Evolutionary conservation across 2,329 filamentous ascomycete genomes (phyloP).

Genomic region (Lachnellula hyalina): DNA sequence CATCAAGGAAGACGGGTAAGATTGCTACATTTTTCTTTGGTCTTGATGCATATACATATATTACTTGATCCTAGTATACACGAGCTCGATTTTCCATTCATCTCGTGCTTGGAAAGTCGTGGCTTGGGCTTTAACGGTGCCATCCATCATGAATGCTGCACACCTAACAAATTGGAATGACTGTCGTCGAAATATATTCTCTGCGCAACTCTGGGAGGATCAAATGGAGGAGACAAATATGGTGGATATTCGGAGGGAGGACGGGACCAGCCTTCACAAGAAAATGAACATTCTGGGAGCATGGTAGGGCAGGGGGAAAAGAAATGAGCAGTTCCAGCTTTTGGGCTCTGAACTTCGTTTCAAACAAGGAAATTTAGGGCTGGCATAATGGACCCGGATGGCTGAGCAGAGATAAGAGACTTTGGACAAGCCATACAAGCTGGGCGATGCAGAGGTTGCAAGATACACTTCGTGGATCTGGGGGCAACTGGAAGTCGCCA

Average conservation of each 20-base stretch:
- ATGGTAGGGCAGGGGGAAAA: background rate
- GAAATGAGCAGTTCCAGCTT: background rate
- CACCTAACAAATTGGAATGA: background rate
- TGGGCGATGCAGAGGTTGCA: conserved; percentile 1
- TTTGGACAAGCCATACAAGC: background rate
- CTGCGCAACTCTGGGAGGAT: background rate
- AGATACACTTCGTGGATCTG: conserved; percentile 9
- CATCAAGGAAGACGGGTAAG: conserved; percentile 93
- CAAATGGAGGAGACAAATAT: background rate
- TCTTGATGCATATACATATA: conserved; percentile 5
- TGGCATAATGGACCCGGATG: background rate
- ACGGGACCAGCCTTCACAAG: background rate
- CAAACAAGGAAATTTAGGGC: background rate
- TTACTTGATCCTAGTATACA: conserved; percentile 13
- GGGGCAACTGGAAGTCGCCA: conserved; percentile 20
- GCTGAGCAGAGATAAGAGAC: background rate
- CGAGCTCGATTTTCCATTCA: background rate
- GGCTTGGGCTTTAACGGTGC: background rate
- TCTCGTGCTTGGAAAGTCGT: background rate
- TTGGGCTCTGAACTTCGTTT: background rate
- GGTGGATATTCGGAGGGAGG: background rate
- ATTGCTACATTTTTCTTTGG: conserved; percentile 30
- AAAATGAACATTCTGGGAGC: background rate
- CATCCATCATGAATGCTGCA: background rate
- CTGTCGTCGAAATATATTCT: background rate